Base-by-base conservation (phyloP, 1,284 basidiomycete genomes). In the Limonomyces culmigenus region DNA sequence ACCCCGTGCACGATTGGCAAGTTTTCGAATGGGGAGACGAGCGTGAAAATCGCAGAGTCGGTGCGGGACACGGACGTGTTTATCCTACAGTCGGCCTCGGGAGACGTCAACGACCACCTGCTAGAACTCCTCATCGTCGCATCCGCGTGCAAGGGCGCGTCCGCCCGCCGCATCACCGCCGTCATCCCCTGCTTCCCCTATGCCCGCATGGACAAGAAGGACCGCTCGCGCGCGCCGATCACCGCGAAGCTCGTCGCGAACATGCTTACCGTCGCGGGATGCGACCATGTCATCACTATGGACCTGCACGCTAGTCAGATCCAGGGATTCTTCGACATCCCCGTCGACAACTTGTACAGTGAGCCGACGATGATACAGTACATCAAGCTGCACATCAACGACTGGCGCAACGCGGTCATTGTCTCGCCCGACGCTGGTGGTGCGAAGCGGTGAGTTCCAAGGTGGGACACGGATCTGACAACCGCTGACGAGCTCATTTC, bases 261-360 rank as follows among this genome's bases (percentile, higher is more conserved):
- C 60, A 92, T 98, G 76, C 69, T 98, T 40, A 85, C 79, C 29
- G 86, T 95, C 18, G 93, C 95, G 12, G 93, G 93, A 19, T 92
- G 88, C 46, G 92, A 98, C 63, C 93, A 98, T 54, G 86, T 98
- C 50, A 98, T 98, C 51, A 98, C 93, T 15, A 92, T 98, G 78
- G 93, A 98, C 55, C 66, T 98, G 29, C 93, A 98, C 54, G 95
- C 93, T 10, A 89, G 84, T 46, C 93, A 98, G 63, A 97, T 98
- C 45, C 93, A 98, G 56, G 93, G 93, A 10, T 98, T 98, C 66
- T 98, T 98, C 53, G 91, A 98, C 58, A 92, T 98, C 46, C 95
- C 93, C 13, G 92, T 96, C 39, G 93, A 98, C 64, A 98, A 98
- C 58, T 63, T 95, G 38, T 95, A 78, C 56, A 84, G 83, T 23